Conservation (phyloP, 2,329 filamentous ascomycete genomes). For the Canariomyces notabilis region DNA sequence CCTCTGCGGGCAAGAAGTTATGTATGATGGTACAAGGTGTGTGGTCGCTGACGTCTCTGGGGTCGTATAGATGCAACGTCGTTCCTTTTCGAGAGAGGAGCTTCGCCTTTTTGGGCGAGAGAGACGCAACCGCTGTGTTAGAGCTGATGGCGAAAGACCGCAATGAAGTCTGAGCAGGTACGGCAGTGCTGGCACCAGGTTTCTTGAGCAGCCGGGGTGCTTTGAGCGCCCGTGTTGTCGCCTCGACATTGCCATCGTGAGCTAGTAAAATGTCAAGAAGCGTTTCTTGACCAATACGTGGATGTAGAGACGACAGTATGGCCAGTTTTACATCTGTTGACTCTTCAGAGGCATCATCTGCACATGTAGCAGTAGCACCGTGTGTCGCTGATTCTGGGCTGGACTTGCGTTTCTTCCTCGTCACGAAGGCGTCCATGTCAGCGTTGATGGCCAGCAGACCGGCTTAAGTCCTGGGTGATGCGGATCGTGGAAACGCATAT, state of each 20-base stretch:
- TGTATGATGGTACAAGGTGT: conserved; percentile 91
- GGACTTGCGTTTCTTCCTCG: conserved; percentile 48
- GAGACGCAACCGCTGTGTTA: conserved; percentile 13
- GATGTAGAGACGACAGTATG: conserved; percentile 71
- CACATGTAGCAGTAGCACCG: conserved; percentile 10
- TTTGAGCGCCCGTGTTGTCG: conserved; percentile 55
- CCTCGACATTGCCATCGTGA: conserved; percentile 69
- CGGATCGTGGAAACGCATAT: neutral
- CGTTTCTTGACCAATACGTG: conserved; percentile 55
- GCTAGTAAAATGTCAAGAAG: conserved; percentile 75
- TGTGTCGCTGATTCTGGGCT: conserved; percentile 15
- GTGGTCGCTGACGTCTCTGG: conserved; percentile 71
- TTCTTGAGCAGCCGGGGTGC: conserved; percentile 31
- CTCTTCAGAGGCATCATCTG: conserved; percentile 53
- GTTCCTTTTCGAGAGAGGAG: conserved; percentile 68
- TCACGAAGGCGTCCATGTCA: conserved; percentile 56
- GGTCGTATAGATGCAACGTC: conserved; percentile 78
- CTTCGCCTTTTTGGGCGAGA: conserved; percentile 33
- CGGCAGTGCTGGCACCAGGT: conserved; percentile 25
- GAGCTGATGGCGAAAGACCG: conserved; percentile 41
- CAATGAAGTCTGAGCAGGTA: conserved; percentile 61
- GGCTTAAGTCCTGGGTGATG: neutral
- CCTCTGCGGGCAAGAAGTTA: conserved; percentile 70
- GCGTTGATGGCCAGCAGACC: neutral
- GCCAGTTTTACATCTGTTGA: conserved; percentile 88